Evolutionary conservation across 2,329 filamentous ascomycete species (phyloP).

Genomic region (Penicillium occitanis): DNA sequence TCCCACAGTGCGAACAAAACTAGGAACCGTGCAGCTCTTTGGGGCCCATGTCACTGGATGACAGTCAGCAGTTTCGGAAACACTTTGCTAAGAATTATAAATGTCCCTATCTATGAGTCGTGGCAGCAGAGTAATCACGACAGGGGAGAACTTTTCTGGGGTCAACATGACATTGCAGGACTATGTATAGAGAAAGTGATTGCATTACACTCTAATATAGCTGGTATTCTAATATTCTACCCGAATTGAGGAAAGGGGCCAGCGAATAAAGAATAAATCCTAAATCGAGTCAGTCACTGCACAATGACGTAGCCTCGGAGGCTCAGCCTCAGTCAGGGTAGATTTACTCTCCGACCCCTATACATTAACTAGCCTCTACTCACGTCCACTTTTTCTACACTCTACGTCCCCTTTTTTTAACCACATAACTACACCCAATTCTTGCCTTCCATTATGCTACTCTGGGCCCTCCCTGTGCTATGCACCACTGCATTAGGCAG

Average conservation of each 20-base stretch:
- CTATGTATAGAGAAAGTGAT: not conserved
- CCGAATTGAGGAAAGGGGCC: not conserved
- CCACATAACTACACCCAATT: not conserved
- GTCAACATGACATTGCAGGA: not conserved
- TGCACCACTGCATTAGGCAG: constrained; percentile 5
- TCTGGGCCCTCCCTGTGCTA: constrained; percentile 5
- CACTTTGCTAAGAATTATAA: not conserved
- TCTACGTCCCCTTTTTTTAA: not conserved
- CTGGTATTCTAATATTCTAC: not conserved
- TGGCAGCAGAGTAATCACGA: not conserved
- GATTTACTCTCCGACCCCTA: not conserved
- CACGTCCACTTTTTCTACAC: constrained; percentile 1
- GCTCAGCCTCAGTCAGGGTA: constrained; percentile 8
- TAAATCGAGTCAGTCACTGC: not conserved
- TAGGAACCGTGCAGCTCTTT: not conserved
- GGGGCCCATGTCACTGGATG: constrained; percentile 2
- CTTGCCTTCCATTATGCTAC: constrained; percentile 5
- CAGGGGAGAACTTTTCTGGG: not conserved
- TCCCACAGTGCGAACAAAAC: not conserved
- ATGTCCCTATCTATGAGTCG: not conserved
- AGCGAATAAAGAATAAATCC: not conserved
- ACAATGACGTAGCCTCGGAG: not conserved
- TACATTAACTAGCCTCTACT: not conserved
- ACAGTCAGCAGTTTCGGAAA: constrained; percentile 3
- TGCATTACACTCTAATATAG: not conserved